Base-by-base conservation (phyloP, 2,329 filamentous ascomycete genomes). In the Parascedosporium putredinis region DNA sequence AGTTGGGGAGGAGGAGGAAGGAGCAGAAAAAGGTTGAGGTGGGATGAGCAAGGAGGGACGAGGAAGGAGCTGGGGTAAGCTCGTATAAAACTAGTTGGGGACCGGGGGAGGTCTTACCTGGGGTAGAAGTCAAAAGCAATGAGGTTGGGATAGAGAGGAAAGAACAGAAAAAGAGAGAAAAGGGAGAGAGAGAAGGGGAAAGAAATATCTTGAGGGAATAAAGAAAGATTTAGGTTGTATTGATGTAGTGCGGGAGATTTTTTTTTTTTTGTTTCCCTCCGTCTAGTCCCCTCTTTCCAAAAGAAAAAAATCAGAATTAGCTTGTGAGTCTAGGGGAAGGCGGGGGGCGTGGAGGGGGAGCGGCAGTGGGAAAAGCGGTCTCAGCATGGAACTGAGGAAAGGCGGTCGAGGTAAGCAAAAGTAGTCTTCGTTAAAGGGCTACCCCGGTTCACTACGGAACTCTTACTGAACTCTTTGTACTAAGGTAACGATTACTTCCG, bases 111-210 rank as follows among this genome's bases (percentile, higher is more conserved):
- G n/a, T n/a, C 24, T 42, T 49, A 49, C 47, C 47, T 43, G n/a
- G 16, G 16, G 25, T 49, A 38, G 31, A 42, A 46, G 36, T 22
- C 33, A 33, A 43, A 45, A 34, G 29, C 27, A 42, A 40, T 20
- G 43, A 36, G 47, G 20, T 36, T 50, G 51, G 42, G 54, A 54
- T 25, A 45, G 47, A 31, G 47, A 49, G 54, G 45, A 51, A 50
- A 48, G 52, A 53, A 45, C 49, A 51, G 55, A 50, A 43, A 51
- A 50, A 54, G 56, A 54, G 58, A 53, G 52, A 56, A 55, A 56
- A 52, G 54, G 52, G 51, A 53, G 50, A 18, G 14, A 25, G 10
- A n/a, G 22, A 36, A 33, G 34, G 31, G 36, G 33, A 27, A 29
- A 43, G 34, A 34, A 22, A 43, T 6, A 31, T 12, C 27, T 49